These are phyloP conservation scores for Stephania japonica DNA, from an alignment of 164 flowering plant genomes.

Conservation along the genomic window DNA sequence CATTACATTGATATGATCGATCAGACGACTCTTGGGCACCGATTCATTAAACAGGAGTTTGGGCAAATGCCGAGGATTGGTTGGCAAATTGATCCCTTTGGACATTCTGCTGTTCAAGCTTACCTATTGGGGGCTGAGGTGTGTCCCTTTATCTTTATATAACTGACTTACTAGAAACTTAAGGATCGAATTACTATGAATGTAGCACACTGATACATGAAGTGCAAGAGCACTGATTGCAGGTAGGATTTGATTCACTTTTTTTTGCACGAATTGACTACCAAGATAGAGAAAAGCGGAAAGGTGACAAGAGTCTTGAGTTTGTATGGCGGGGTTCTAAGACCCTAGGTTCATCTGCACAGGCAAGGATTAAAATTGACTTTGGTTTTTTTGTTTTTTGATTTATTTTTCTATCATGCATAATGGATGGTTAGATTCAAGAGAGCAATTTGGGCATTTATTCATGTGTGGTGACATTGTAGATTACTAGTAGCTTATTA, in stretches of 20 bases:
- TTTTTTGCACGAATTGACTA: slow-evolving; percentile 87
- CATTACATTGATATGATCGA: slow-evolving; percentile 96
- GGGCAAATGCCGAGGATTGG: slow-evolving; percentile 72
- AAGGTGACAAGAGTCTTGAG: slow-evolving; percentile 71
- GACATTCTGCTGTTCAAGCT: slow-evolving; percentile 94
- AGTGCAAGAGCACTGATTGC: slow-evolving; percentile 2
- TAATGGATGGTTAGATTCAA: neutral
- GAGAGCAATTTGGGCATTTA: neutral
- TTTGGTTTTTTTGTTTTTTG: no score
- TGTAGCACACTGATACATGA: neutral
- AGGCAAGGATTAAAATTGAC: neutral
- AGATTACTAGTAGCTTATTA: neutral
- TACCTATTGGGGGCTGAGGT: slow-evolving; percentile 92
- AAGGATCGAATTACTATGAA: neutral
- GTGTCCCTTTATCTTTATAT: slow-evolving; percentile 2
- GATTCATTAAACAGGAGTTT: slow-evolving; percentile 55
- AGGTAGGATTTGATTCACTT: slow-evolving; percentile 90
- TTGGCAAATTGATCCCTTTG: slow-evolving; percentile 97
- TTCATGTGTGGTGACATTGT: neutral
- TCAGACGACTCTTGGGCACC: slow-evolving; percentile 84
- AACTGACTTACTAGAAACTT: neutral
- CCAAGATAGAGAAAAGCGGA: slow-evolving; percentile 82
- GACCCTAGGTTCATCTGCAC: slow-evolving; percentile 58
- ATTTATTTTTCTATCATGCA: neutral
- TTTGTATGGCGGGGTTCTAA: slow-evolving; percentile 85